These are phyloP conservation scores for Plasmodium coatneyi DNA, from an alignment of 169 alveolate genomes.

Conservation along the genomic window DNA sequence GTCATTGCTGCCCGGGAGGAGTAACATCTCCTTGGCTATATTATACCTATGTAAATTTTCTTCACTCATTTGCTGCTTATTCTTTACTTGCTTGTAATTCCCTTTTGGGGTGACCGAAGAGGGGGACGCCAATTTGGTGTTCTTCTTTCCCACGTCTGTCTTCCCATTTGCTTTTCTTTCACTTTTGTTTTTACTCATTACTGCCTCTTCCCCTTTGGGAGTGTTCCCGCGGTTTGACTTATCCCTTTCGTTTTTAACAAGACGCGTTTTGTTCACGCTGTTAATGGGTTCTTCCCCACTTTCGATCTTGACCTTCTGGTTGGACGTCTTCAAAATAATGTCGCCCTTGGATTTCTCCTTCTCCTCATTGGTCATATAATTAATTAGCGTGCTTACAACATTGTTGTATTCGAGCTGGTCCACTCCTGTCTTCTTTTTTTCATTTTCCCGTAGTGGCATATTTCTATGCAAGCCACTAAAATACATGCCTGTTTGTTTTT, in stretches of 20 bases:
- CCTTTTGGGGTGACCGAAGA: neutral
- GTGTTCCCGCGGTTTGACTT: neutral
- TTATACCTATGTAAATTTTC: conserved; percentile 50
- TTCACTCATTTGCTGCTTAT: conserved; percentile 3
- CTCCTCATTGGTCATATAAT: conserved; percentile 36
- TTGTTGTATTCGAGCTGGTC: conserved; percentile 17
- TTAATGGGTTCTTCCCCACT: neutral
- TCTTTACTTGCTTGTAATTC: neutral
- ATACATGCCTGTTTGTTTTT: conserved; percentile 47
- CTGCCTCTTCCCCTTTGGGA: neutral
- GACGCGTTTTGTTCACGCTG: neutral
- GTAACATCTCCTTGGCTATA: conserved; percentile 46
- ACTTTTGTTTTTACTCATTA: neutral
- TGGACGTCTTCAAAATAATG: conserved; percentile 6
- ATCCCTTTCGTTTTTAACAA: neutral
- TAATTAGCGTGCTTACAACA: conserved; percentile 35
- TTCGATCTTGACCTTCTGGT: conserved; percentile 39
- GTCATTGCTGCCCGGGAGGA: conserved; percentile 15
- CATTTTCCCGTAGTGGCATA: neutral
- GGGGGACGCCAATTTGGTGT: neutral
- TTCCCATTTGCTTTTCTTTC: neutral
- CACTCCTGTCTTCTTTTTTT: conserved; percentile 44
- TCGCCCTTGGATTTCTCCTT: conserved; percentile 4
- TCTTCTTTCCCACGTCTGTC: neutral
- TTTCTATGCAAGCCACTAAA: conserved; percentile 44